Percentiles rank a stretch among this genome's conserved stretches.
Evolutionary conservation across 192 early-diverging fungal genomes (phyloP).

Genomic region (Geranomyces variabilis): DNA sequence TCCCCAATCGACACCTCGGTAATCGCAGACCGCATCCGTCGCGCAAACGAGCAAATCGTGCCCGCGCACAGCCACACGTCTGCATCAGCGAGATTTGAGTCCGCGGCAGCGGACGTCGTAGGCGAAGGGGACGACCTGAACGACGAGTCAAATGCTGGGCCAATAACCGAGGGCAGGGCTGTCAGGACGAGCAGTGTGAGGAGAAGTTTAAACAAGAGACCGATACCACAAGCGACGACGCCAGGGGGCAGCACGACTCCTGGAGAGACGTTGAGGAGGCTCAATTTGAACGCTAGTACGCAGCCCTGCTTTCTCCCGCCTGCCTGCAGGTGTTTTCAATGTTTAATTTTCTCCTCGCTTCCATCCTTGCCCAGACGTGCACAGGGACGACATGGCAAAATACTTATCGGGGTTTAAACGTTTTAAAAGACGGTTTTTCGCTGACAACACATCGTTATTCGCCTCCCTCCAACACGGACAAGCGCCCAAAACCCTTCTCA

Average conservation of each 20-base stretch:
- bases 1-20: not conserved
- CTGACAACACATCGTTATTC: conserved; percentile 41
- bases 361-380: conserved; percentile 10
- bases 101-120: too few relatives aligned
- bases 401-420: conserved; percentile 43
- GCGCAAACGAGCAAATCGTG: conserved; percentile 29
- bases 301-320: too few relatives aligned
- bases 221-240: not conserved
- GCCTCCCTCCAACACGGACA: conserved; percentile 43
- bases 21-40: conserved; percentile 23
- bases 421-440: conserved; percentile 49
- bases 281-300: conserved; percentile 8
- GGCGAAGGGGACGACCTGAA: not conserved
- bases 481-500: conserved; percentile 50
- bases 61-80: conserved; percentile 16
- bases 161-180: not conserved
- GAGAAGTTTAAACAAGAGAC: not conserved
- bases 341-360: not conserved
- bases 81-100: not conserved
- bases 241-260: not conserved
- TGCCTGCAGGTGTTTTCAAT: too few relatives aligned
- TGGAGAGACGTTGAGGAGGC: conserved; percentile 1
- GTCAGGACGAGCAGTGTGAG: not conserved
- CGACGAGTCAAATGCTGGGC: not conserved
- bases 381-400: conserved; percentile 33